Percentiles rank a stretch among this genome's conserved stretches.
Conservation (phyloP, 2,329 filamentous ascomycete genomes). For the Fusarium vanettenii region DNA sequence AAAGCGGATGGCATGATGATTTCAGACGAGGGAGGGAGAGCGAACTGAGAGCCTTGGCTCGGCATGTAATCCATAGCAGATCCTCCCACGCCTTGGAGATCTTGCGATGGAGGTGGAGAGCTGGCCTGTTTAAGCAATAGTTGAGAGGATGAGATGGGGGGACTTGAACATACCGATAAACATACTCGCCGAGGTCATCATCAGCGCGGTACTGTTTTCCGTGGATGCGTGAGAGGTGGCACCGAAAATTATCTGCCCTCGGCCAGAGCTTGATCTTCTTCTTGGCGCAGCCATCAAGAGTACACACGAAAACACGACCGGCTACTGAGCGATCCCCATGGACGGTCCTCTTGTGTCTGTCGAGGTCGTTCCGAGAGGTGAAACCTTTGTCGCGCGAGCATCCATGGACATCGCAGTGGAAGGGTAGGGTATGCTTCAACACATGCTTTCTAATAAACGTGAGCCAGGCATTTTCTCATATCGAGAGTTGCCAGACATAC, state of each 20-base stretch:
- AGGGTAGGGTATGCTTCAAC: slow-evolving; percentile 76
- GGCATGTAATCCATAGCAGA: slow-evolving; percentile 39
- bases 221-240: slow-evolving; percentile 81
- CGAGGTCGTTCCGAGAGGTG: slow-evolving; percentile 82
- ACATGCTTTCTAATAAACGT: slow-evolving; percentile 74
- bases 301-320: slow-evolving; percentile 42
- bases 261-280: slow-evolving; percentile 75
- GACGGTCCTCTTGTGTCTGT: slow-evolving; percentile 80
- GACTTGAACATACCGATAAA: slow-evolving; percentile 32
- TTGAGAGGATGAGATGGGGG: background rate
- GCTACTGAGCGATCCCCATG: slow-evolving; percentile 63
- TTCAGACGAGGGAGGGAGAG: slow-evolving; percentile 25
- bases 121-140: slow-evolving; percentile 1
- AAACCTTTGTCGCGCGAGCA: slow-evolving; percentile 77
- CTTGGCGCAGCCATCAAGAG: slow-evolving; percentile 36
- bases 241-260: slow-evolving; percentile 86
- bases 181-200: slow-evolving; percentile 53
- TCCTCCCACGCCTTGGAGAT: slow-evolving; percentile 44
- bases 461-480: slow-evolving; percentile 14
- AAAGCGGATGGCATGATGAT: slow-evolving; percentile 2
- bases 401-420: slow-evolving; percentile 66
- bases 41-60: slow-evolving; percentile 20
- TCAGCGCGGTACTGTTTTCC: slow-evolving; percentile 48
- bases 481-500: slow-evolving; percentile 48
- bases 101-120: slow-evolving; percentile 31